Evolutionary conservation across 2,329 filamentous ascomycete genomes (phyloP).

Genomic region (Trichoderma asperellum): DNA sequence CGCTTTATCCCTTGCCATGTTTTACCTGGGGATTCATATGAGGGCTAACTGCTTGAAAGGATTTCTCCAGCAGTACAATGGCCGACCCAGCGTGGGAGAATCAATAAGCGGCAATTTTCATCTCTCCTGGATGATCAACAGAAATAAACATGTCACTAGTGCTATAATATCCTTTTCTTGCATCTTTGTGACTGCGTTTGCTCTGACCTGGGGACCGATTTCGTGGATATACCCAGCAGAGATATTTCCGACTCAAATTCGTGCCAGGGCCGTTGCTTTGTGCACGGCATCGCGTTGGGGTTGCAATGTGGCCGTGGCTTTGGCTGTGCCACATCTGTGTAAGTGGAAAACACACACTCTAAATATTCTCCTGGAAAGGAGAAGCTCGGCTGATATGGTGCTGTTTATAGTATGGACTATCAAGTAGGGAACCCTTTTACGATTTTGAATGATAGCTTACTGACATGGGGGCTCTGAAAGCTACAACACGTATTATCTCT

Average conservation of each 20-base stretch:
- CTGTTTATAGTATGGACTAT: conserved; percentile 48
- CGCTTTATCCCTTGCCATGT: not conserved
- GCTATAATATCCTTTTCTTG: conserved; percentile 67
- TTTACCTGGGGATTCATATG: not conserved
- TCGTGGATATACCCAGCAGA: conserved; percentile 55
- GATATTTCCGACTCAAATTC: conserved; percentile 48
- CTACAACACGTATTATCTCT: conserved; percentile 73
- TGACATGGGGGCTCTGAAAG: conserved; percentile 14
- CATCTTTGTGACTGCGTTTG: conserved; percentile 57
- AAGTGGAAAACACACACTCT: conserved; percentile 37
- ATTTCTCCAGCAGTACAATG: conserved; percentile 63
- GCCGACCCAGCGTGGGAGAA: conserved; percentile 50
- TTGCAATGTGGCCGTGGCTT: conserved; percentile 41
- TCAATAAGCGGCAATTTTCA: conserved; percentile 47
- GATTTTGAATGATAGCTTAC: not conserved
- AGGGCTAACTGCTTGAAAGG: conserved; percentile 36
- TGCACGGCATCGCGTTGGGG: conserved; percentile 46
- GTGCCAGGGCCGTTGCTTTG: conserved; percentile 51
- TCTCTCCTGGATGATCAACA: conserved; percentile 61
- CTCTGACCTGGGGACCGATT: conserved; percentile 49
- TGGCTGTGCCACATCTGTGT: conserved; percentile 52
- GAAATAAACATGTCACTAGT: conserved; percentile 58
- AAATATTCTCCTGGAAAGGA: not conserved
- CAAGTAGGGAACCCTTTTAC: conserved; percentile 43
- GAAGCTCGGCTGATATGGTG: conserved; percentile 7